phyloP scores from a whole-genome alignment of 495 filamentous ascomycete species.

The Tuber brumale region DNA sequence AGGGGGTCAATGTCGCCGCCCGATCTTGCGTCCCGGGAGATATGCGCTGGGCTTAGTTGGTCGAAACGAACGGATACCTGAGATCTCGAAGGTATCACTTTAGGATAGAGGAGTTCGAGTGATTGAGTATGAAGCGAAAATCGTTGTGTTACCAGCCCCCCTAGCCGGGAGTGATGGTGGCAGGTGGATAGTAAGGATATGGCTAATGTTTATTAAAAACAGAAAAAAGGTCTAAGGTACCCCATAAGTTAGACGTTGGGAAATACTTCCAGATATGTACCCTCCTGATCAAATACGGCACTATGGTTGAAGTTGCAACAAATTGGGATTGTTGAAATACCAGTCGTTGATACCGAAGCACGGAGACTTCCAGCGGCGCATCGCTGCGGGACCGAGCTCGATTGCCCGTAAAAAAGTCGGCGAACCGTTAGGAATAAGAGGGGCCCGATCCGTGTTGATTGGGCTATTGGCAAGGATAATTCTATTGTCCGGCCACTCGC shows the following conservation, averaged over 20 bases:
- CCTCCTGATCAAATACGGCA: neutral
- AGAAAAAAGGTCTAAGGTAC: neutral
- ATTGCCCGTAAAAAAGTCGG: neutral
- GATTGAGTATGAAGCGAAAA: neutral
- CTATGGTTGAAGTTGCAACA: neutral
- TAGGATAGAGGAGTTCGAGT: neutral
- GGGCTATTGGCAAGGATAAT: neutral
- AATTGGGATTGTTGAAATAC: neutral
- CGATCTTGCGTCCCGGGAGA: neutral
- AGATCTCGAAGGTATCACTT: no score
- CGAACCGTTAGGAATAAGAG: neutral
- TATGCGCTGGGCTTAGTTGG: neutral
- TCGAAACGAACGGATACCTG: neutral
- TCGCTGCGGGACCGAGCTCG: neutral
- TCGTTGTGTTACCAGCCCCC: neutral
- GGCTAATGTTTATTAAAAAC: neutral
- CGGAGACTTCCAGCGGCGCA: neutral
- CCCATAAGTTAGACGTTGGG: neutral
- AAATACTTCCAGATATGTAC: neutral
- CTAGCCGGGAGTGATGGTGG: neutral
- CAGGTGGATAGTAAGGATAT: neutral
- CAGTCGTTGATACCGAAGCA: neutral
- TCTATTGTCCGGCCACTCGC: neutral
- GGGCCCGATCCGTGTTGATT: neutral
- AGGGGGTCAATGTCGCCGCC: neutral